phyloP scores from a whole-genome alignment of 345 rosid genomes.

The Schrenkiella parvula region DNA sequence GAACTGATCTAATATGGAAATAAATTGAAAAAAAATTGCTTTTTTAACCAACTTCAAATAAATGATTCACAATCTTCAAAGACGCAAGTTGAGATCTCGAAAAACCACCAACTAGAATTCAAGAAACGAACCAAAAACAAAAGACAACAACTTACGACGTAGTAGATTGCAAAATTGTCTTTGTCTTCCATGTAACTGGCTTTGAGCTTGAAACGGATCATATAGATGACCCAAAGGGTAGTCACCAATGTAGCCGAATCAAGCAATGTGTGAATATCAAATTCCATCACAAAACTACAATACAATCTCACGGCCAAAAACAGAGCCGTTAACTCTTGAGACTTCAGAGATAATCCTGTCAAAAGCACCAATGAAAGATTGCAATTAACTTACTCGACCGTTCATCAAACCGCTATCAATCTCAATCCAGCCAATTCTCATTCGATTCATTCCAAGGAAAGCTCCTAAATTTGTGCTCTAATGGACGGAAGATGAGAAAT shows the following conservation, averaged over 20 bases:
- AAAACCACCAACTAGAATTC: background rate
- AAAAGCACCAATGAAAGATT: background rate
- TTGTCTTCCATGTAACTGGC: conserved; percentile 88
- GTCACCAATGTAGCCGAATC: conserved; percentile 74
- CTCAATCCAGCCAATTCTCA: background rate
- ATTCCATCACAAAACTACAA: conserved; percentile 93
- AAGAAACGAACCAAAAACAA: background rate
- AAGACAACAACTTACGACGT: conserved; percentile 50
- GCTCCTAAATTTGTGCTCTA: background rate
- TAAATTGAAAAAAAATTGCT: background rate
- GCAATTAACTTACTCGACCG: background rate
- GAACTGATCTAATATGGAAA: background rate
- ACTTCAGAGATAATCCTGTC: conserved; percentile 76
- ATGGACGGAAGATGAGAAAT: background rate
- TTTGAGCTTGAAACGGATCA: conserved; percentile 76
- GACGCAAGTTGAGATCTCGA: background rate
- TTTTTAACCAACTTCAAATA: background rate
- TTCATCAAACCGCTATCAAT: background rate
- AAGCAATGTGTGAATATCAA: conserved; percentile 80
- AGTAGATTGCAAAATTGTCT: conserved; percentile 76
- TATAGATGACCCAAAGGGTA: conserved; percentile 85
- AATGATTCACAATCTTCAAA: background rate
- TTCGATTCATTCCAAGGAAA: background rate
- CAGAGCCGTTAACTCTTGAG: conserved; percentile 84
- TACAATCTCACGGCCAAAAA: conserved; percentile 80